A percentile compares a stretch with the other conserved stretches of the same genome.
Conservation (phyloP, 192 early-diverging fungal species). For the Gaertneriomyces semiglobifer region DNA sequence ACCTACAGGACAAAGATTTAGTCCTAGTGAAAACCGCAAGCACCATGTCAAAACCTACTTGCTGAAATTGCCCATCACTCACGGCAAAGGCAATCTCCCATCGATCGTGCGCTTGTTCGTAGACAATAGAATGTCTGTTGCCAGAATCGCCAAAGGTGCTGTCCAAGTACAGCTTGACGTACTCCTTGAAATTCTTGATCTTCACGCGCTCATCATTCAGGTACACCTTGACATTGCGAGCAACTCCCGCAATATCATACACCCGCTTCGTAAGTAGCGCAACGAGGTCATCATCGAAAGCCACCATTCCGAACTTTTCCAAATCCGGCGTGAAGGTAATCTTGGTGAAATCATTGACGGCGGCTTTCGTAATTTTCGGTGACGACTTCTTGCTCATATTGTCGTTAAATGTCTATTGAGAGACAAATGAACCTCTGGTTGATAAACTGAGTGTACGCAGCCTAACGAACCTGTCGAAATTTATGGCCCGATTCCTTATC, state of each 20-base stretch:
- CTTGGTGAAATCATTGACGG: conserved; percentile 76
- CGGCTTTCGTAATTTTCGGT: conserved; percentile 71
- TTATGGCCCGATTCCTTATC: conserved; percentile 66
- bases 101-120: conserved; percentile 72
- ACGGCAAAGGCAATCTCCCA: conserved; percentile 93
- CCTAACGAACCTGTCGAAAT: conserved; percentile 65
- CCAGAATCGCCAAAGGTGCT: conserved; percentile 7
- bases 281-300: conserved; percentile 78
- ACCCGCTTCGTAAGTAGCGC: conserved; percentile 86
- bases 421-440: not conserved
- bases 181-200: conserved; percentile 88
- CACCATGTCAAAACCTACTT: conserved; percentile 48
- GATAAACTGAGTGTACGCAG: not conserved
- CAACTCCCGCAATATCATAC: conserved; percentile 88
- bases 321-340: conserved; percentile 96
- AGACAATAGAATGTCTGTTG: conserved; percentile 44
- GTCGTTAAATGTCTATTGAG: conserved; percentile 60
- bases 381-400: conserved; percentile 84
- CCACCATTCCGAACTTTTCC: conserved; percentile 78
- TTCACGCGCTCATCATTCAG: conserved; percentile 81
- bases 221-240: conserved; percentile 75
- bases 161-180: conserved; percentile 71
- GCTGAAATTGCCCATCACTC: conserved; percentile 92
- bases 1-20: conserved; percentile 36
- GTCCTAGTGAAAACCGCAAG: not conserved